Evolutionary conservation across 2,329 filamentous ascomycete genomes (phyloP).

Genomic region (Lecanicillium sp.): DNA sequence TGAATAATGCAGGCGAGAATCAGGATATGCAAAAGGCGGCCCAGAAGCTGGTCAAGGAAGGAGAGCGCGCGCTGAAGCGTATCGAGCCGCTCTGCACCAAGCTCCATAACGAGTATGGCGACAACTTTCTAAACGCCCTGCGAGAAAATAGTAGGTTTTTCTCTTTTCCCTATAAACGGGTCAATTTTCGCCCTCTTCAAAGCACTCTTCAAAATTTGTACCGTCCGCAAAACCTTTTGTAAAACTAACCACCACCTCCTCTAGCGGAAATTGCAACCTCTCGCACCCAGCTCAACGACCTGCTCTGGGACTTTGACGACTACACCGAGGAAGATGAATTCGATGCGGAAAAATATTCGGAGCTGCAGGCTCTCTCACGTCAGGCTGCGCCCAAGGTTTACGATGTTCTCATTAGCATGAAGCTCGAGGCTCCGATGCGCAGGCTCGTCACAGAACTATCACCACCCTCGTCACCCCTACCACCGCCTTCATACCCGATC

Average conservation of each 20-base stretch:
- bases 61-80: constrained; percentile 38
- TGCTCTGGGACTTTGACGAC: constrained; percentile 51
- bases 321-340: constrained; percentile 41
- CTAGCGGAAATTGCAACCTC: constrained; percentile 42
- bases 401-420: constrained; percentile 46
- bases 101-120: constrained; percentile 32
- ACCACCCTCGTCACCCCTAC: constrained; percentile 5
- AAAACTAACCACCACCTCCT: background rate
- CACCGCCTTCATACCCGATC: constrained; percentile 6
- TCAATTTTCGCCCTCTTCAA: background rate
- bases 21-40: constrained; percentile 42
- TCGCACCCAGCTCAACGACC: constrained; percentile 37
- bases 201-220: no score
- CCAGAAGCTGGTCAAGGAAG: constrained; percentile 37
- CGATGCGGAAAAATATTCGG: constrained; percentile 39
- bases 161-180: background rate
- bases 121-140: constrained; percentile 40
- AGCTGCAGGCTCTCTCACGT: constrained; percentile 38
- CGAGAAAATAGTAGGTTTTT: constrained; percentile 45
- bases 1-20: constrained; percentile 36
- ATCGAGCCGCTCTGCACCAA: constrained; percentile 11
- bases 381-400: constrained; percentile 39
- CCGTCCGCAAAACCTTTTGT: no score
- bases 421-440: constrained; percentile 29
- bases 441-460: constrained; percentile 16